Percentiles rank a stretch among this genome's conserved stretches.
These are phyloP conservation scores for Antrodiella citrinella DNA, from an alignment of 768 basidiomycete genomes.

Conservation along the genomic window DNA sequence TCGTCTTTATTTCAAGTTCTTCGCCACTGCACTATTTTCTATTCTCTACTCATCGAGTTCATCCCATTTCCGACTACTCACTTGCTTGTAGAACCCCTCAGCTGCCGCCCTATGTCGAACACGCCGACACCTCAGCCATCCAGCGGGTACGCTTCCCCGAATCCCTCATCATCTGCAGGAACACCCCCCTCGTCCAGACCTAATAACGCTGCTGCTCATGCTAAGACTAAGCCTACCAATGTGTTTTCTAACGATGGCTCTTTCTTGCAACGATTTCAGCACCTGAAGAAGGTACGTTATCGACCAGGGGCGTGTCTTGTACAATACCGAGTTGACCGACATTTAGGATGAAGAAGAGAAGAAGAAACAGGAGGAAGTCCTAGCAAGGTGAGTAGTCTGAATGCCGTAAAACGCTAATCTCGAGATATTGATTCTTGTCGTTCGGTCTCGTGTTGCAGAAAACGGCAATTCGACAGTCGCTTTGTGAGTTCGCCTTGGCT, in stretches of 20 bases:
- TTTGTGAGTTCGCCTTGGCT: slow-evolving; percentile 51
- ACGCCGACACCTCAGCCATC: slow-evolving; percentile 2
- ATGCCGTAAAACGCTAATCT: background rate
- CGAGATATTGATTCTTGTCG: background rate
- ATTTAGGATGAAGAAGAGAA: slow-evolving; percentile 48
- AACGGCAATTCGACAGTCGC: slow-evolving; percentile 50
- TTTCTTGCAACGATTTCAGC: slow-evolving; percentile 57
- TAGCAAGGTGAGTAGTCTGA: slow-evolving; percentile 35
- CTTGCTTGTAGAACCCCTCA: too few species aligned
- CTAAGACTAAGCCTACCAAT: slow-evolving; percentile 41
- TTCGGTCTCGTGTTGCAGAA: slow-evolving; percentile 29
- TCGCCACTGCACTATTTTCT: too few species aligned
- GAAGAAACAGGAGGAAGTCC: slow-evolving; percentile 42
- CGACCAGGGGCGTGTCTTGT: background rate
- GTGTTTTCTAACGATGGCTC: slow-evolving; percentile 67
- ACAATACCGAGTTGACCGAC: background rate
- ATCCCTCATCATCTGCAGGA: slow-evolving; percentile 18
- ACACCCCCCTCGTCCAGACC: slow-evolving; percentile 17
- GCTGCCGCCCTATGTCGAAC: background rate
- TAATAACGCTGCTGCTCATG: slow-evolving; percentile 7
- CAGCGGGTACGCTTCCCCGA: slow-evolving; percentile 23
- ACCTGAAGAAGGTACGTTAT: slow-evolving; percentile 40
- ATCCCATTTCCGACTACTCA: too few species aligned
- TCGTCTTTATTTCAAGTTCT: too few species aligned
- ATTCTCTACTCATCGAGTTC: too few species aligned